Base-by-base conservation (phyloP, 768 basidiomycete genomes). In the Dentipellis fragilis region DNA sequence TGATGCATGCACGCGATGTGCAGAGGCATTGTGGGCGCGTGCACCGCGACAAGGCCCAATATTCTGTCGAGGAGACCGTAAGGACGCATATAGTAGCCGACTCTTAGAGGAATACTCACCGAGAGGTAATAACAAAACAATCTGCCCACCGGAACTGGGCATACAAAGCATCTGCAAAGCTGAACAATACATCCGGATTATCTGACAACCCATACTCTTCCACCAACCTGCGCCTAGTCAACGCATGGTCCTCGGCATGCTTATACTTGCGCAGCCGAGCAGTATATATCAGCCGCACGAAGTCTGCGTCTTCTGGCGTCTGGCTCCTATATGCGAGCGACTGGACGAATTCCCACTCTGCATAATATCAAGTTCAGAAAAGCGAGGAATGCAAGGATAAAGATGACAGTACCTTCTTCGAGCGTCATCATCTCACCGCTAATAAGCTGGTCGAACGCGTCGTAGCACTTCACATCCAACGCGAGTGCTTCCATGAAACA, bases 1-100 rank as follows among this genome's bases (percentile, higher is more conserved):
- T 99, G 95, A 66, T 94, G 89, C 91, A 98, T 95, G 79, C 95
- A 97, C 3, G 95, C 93, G 36, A 99, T 85, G 66, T 99, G 95
- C 57, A 98, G 67, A 0, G 94, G 93, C 72, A 98, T 85, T 1
- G 95, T 91, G 7, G 87, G 80, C 34, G 84, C 83, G 67, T 99
- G 96, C 42, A 91, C 82, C 1, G 87, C 79, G n/a, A 90, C 85
- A 10, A 90, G 74, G 14, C 83, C 80, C 46, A 97, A 75, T 56
- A 98, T 96, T 63, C 95, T 95, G 67, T 21, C 11, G 34, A 40
- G 6, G 37, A 34, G 22, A 7, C 51, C 54, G 19, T 22, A 21
- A 51, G 19, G 10, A 16, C 37, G 22, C n/a, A 55, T 35, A 56
- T 29, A 21, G n/a, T 36, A 11, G 34, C 47, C 11, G 10, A 14